These are phyloP conservation scores for Hypoxylon sp. DNA, from an alignment of 2,329 filamentous ascomycete species.

Conservation along the genomic window DNA sequence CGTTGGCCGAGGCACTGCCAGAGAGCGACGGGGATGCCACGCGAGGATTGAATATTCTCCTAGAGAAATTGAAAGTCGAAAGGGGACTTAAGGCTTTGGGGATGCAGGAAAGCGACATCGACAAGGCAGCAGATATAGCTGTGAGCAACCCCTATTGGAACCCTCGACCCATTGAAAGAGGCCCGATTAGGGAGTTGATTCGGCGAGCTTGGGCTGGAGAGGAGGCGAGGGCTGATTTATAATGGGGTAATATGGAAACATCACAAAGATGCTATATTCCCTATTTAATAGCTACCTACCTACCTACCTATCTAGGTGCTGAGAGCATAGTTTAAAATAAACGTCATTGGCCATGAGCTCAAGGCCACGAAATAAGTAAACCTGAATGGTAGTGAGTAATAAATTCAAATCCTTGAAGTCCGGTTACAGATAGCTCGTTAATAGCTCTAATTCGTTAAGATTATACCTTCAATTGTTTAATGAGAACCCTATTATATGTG, in stretches of 20 bases:
- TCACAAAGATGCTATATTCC: neutral
- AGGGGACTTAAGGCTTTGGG: conserved; percentile 68
- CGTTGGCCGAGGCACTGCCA: conserved; percentile 67
- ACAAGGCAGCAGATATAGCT: conserved; percentile 71
- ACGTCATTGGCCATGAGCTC: too few species aligned
- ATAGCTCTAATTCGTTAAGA: too few species aligned
- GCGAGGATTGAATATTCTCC: conserved; percentile 68
- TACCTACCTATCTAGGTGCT: too few species aligned
- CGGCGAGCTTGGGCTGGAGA: conserved; percentile 74
- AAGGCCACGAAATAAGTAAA: too few species aligned
- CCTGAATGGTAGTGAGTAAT: too few species aligned
- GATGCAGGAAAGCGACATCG: conserved; percentile 73
- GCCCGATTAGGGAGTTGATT: conserved; percentile 68
- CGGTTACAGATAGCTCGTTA: too few species aligned
- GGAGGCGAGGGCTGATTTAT: conserved; percentile 58
- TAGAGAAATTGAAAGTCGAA: conserved; percentile 68
- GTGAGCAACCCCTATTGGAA: conserved; percentile 73
- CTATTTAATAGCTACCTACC: too few species aligned
- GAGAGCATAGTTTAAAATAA: too few species aligned
- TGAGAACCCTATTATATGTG: too few species aligned
- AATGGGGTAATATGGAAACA: neutral
- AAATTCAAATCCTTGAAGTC: too few species aligned
- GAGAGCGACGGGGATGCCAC: conserved; percentile 71
- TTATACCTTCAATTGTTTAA: too few species aligned
- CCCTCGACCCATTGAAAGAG: conserved; percentile 67